These are phyloP conservation scores for Herpetospermum pedunculosum DNA, from an alignment of 306 rosid species.

Conservation along the genomic window DNA sequence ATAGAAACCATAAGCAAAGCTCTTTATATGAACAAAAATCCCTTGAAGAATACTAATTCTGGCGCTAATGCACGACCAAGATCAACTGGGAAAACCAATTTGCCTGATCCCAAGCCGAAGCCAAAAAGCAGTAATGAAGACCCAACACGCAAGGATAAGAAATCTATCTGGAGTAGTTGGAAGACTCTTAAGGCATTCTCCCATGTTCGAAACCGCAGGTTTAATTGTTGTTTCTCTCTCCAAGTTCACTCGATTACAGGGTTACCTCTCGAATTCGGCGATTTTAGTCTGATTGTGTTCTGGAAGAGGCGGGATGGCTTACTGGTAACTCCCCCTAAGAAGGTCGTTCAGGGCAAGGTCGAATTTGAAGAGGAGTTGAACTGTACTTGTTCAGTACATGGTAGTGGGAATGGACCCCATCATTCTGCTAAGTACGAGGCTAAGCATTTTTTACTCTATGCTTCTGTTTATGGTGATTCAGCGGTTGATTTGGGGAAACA, in stretches of 20 bases:
- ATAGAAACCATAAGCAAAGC: slow-evolving; percentile 52
- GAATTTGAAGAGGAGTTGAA: slow-evolving; percentile 61
- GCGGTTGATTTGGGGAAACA: slow-evolving; percentile 86
- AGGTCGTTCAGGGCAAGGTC: slow-evolving; percentile 41
- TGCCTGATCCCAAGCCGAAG: slow-evolving; percentile 30
- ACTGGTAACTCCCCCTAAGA: slow-evolving; percentile 53
- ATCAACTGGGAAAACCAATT: slow-evolving; percentile 19
- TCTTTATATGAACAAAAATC: slow-evolving; percentile 24
- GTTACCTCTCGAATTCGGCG: slow-evolving; percentile 41
- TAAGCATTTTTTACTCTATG: slow-evolving; percentile 64
- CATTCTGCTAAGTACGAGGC: slow-evolving; percentile 87
- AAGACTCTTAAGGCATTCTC: slow-evolving; percentile 57
- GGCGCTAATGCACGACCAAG: slow-evolving; percentile 18
- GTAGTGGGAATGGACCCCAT: slow-evolving; percentile 66
- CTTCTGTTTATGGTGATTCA: slow-evolving; percentile 38
- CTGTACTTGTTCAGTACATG: slow-evolving; percentile 53
- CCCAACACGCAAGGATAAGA: slow-evolving; percentile 54
- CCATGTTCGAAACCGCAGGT: slow-evolving; percentile 41
- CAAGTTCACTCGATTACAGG: slow-evolving; percentile 68
- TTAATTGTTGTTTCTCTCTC: slow-evolving; percentile 70
- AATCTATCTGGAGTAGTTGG: slow-evolving; percentile 77
- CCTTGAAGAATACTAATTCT: slow-evolving; percentile 25
- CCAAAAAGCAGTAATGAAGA: slow-evolving; percentile 29
- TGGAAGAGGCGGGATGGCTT: slow-evolving; percentile 73
- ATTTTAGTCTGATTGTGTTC: slow-evolving; percentile 44